Percentiles rank a stretch among this genome's conserved stretches.
Conservation (phyloP, 208 protist species). For the Herpetomonas muscarum region DNA sequence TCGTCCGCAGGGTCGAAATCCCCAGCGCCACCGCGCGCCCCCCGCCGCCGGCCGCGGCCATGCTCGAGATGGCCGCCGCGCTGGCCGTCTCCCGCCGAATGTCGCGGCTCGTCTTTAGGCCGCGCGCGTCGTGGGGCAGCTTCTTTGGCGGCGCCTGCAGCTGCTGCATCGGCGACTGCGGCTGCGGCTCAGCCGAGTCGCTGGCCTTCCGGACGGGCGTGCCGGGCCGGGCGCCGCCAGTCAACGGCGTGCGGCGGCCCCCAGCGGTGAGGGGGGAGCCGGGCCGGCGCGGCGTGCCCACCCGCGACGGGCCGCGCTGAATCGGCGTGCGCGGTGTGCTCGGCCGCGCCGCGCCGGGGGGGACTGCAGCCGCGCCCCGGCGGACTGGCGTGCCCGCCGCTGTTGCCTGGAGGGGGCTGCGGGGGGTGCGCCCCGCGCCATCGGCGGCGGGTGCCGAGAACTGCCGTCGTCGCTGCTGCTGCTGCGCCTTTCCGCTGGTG, state of each 20-base stretch:
- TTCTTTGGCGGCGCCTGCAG: constrained; percentile 4
- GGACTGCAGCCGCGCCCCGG: no score
- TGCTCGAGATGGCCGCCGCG: neutral
- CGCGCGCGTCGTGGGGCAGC: neutral
- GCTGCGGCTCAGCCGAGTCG: neutral
- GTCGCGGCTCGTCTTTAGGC: constrained; percentile 1
- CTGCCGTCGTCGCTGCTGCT: neutral
- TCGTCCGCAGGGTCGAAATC: constrained; percentile 15
- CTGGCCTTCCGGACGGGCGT: constrained; percentile 1
- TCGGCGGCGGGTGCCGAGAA: no score
- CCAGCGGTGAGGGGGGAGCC: no score
- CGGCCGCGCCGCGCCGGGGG: no score
- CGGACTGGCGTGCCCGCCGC: no score
- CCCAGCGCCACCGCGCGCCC: constrained; percentile 4
- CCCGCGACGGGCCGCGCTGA: no score
- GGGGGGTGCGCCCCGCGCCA: no score
- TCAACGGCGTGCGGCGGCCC: neutral
- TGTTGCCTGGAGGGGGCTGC: no score
- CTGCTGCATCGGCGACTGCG: neutral
- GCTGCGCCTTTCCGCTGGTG: neutral
- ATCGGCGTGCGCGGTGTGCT: no score
- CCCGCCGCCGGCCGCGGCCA: neutral
- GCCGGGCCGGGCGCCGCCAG: neutral
- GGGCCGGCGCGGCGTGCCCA: no score
- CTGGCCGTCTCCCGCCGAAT: neutral